phyloP scores from a whole-genome alignment of 768 basidiomycete species.

The Gloeophyllum trabeum region DNA sequence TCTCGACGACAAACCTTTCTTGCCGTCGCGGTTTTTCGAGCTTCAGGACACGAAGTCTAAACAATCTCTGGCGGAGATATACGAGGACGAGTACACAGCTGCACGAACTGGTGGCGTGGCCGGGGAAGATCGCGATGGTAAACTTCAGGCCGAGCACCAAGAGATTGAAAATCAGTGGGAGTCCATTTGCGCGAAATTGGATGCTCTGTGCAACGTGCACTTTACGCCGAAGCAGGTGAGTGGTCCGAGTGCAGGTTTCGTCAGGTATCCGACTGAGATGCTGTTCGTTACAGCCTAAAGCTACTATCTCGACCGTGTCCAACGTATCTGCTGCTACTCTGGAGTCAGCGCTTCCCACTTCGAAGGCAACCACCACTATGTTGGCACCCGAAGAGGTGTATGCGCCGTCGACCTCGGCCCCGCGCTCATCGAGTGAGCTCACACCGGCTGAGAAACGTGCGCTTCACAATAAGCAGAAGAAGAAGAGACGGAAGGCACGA shows the following conservation, averaged over 20 bases:
- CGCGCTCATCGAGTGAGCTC: slow-evolving; percentile 66
- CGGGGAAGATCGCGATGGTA: slow-evolving; percentile 77
- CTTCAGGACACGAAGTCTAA: slow-evolving; percentile 81
- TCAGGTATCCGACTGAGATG: slow-evolving; percentile 2
- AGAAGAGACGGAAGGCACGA: slow-evolving; percentile 57
- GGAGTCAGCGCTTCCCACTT: slow-evolving; percentile 86
- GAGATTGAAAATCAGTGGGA: slow-evolving; percentile 83
- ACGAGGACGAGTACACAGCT: slow-evolving; percentile 84
- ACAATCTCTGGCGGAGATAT: slow-evolving; percentile 89
- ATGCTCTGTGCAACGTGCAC: slow-evolving; percentile 90
- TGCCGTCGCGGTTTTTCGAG: slow-evolving; percentile 84
- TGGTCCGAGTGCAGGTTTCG: slow-evolving; percentile 11
- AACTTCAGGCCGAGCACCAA: slow-evolving; percentile 78
- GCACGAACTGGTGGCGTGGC: slow-evolving; percentile 42
- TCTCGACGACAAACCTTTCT: slow-evolving; percentile 75
- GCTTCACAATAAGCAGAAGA: slow-evolving; percentile 55
- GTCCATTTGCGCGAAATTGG: slow-evolving; percentile 75
- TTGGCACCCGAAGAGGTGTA: slow-evolving; percentile 93
- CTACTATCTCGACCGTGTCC: slow-evolving; percentile 70
- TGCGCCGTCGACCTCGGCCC: slow-evolving; percentile 40
- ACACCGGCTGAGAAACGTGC: slow-evolving; percentile 78
- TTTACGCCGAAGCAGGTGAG: slow-evolving; percentile 89
- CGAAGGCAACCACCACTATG: slow-evolving; percentile 63
- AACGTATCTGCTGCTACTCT: slow-evolving; percentile 74
- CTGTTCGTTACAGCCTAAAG: slow-evolving; percentile 63